phyloP scores from a whole-genome alignment of 2,329 filamentous ascomycete species.

The Trichoderma koningiopsis region DNA sequence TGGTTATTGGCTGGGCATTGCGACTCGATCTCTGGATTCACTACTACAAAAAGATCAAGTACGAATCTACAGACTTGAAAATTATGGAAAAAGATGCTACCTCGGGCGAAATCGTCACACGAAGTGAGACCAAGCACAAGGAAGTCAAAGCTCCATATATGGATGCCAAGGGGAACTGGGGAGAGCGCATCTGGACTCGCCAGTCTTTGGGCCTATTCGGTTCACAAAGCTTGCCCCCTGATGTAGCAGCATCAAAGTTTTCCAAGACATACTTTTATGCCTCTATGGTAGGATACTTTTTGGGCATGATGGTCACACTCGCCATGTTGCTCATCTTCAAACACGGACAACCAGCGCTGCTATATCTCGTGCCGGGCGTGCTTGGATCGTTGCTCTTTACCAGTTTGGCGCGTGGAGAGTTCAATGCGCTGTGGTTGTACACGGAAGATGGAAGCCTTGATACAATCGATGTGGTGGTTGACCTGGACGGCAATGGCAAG shows the following conservation, averaged over 20 bases:
- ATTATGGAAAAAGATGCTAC: constrained; percentile 39
- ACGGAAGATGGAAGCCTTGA: constrained; percentile 70
- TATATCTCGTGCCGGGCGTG: constrained; percentile 91
- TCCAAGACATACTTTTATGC: constrained; percentile 84
- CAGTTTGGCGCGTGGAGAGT: constrained; percentile 69
- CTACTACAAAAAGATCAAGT: constrained; percentile 69
- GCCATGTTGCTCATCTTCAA: constrained; percentile 74
- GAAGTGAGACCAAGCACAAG: constrained; percentile 45
- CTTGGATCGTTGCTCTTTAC: constrained; percentile 74
- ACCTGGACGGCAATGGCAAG: constrained; percentile 54
- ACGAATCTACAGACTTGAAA: constrained; percentile 41
- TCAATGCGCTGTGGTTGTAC: constrained; percentile 77
- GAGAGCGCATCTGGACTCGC: constrained; percentile 77
- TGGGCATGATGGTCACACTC: constrained; percentile 77
- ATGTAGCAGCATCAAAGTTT: constrained; percentile 57
- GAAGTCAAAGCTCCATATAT: constrained; percentile 56
- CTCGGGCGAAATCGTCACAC: constrained; percentile 40
- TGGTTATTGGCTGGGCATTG: constrained; percentile 83
- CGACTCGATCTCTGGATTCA: constrained; percentile 88
- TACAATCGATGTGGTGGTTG: constrained; percentile 56
- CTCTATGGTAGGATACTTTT: constrained; percentile 72
- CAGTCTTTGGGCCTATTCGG: constrained; percentile 33
- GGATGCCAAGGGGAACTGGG: constrained; percentile 74
- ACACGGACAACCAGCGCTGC: constrained; percentile 83
- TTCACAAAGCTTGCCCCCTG: constrained; percentile 34